Evolutionary conservation across 2,329 filamentous ascomycete species (phyloP), one percentile per base, ranked within the genome.

Genomic region (Cucurbitaria berberidis): DNA sequence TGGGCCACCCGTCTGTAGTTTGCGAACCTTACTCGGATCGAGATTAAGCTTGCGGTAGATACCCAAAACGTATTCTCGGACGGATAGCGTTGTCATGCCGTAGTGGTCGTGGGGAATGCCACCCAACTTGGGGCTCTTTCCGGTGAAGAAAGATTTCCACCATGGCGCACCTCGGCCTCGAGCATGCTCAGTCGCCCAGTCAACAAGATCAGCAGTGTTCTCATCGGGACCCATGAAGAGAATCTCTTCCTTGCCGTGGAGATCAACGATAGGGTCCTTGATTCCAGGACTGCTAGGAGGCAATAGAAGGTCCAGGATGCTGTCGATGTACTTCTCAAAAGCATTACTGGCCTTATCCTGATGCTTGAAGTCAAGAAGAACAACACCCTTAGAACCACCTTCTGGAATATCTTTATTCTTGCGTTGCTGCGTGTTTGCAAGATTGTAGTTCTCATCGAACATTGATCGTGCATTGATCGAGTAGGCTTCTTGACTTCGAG

Each of bases 131-230:
- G 92, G 95, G 65, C 91, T 96, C 84, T 99, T 99, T 70, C 95
- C 95, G 2, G 95, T 99, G 83, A 99, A 99, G 85, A 99, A 99
- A 0, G 95, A 99, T 83, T 99, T 99, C 95, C 95, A 99, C 91
- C 93, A 99, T 24, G 92, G 91, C 4, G 95, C 95, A 40, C 92
- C 92, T 66, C 95, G 88, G 57, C 81, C 80, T 46, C 91, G 86
- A 55, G 95, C 95, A 76, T 99, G 95, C 76, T 95, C 89, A 1
- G 95, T 99, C n/a, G 95, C 95, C 95, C 95, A 99, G 77, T 99
- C 88, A 45, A 99, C 95, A 29, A 99, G 84, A 69, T 96, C 91
- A 19, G 95, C 95, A 1, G 95, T 99, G 80, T 99, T 99, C 86
- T 99, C 95, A 64, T 99, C 95, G 0, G 95, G 95, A 29, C 95